Conservation (phyloP, 2,329 filamentous ascomycete species). For the Blastomyces percursus region DNA sequence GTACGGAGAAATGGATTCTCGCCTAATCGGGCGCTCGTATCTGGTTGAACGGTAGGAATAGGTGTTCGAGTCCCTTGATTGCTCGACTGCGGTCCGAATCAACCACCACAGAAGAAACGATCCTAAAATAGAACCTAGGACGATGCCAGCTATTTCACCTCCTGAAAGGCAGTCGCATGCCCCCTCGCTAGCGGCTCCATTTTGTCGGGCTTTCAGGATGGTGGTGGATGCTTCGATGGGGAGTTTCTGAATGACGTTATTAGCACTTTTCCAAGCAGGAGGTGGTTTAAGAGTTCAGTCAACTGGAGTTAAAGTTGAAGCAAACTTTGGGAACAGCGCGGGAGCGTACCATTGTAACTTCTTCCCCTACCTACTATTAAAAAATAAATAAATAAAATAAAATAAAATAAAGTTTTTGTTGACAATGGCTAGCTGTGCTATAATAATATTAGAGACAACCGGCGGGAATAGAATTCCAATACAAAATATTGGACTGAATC, state of each 20-base stretch:
- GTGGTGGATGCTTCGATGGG: conserved; percentile 2
- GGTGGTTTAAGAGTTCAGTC: neutral
- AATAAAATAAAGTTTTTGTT: neutral
- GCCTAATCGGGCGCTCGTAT: conserved; percentile 17
- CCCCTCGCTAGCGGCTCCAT: neutral
- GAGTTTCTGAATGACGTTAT: conserved; percentile 9
- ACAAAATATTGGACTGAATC: neutral
- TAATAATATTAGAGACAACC: neutral
- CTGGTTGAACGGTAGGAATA: conserved; percentile 14
- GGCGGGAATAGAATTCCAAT: neutral
- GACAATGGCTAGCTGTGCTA: neutral
- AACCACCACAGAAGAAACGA: conserved; percentile 29
- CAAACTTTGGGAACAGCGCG: neutral
- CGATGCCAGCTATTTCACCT: conserved; percentile 31
- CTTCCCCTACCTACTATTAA: neutral
- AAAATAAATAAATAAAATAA: too few relatives aligned
- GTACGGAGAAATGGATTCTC: conserved; percentile 22
- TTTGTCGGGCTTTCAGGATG: conserved; percentile 18
- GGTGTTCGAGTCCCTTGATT: conserved; percentile 19
- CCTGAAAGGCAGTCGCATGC: conserved; percentile 23
- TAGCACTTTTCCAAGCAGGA: neutral
- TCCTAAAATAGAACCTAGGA: conserved; percentile 30
- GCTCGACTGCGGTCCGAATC: conserved; percentile 19
- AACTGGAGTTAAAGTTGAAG: neutral
- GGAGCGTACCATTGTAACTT: neutral